Conservation (phyloP, 371 early-diverging fungal genomes). For the Apophysomyces ossiformis region DNA sequence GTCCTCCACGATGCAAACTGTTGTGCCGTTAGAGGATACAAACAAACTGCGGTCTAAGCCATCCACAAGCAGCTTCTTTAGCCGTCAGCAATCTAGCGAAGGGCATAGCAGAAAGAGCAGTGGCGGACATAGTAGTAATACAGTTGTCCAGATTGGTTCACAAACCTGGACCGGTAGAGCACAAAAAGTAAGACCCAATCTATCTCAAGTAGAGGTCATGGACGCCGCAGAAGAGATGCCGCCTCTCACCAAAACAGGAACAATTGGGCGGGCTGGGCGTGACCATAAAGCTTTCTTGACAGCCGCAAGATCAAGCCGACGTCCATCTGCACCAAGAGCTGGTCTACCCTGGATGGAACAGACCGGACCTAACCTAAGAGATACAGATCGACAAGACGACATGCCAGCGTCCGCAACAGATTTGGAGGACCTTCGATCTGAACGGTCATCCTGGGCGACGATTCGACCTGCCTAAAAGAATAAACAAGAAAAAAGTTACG, state of each 20-base stretch:
- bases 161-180: constrained; percentile 5
- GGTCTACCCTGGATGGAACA: constrained; percentile 1
- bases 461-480: constrained; percentile 4
- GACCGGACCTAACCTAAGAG: not conserved
- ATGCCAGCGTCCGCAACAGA: not conserved
- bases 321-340: not conserved
- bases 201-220: not conserved
- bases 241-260: not conserved
- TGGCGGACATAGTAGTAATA: constrained; percentile 94
- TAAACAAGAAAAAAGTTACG: not conserved
- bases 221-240: not conserved
- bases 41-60: not conserved
- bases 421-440: not conserved
- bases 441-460: constrained; percentile 8
- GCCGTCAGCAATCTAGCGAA: not conserved
- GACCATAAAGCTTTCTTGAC: constrained; percentile 1
- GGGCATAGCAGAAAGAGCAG: constrained; percentile 91
- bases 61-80: not conserved
- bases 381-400: not conserved
- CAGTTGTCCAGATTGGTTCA: constrained; percentile 68
- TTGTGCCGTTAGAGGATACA: not conserved
- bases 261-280: constrained; percentile 6
- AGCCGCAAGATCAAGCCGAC: constrained; percentile 3
- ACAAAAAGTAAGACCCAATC: not conserved
- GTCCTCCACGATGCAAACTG: not conserved